Conservation (phyloP, 2,329 filamentous ascomycete species). For the Chaetomiaceae sp. region DNA sequence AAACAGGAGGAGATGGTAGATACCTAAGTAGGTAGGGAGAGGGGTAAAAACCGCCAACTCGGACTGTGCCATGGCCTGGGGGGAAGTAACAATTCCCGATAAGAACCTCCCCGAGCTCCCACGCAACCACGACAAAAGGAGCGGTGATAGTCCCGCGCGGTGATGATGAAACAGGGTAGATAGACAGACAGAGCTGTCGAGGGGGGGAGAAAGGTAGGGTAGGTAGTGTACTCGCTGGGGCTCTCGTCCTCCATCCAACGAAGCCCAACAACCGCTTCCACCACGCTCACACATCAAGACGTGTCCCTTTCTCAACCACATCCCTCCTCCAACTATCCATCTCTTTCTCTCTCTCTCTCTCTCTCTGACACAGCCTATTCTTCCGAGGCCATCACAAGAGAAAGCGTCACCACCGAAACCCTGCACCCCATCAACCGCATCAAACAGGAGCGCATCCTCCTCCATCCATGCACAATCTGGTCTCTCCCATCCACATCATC, state of each 20-base stretch:
- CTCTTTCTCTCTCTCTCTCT: constrained; percentile 7
- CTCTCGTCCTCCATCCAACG: too few relatives aligned
- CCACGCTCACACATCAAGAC: too few relatives aligned
- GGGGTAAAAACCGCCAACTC: not conserved
- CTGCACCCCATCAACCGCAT: too few relatives aligned
- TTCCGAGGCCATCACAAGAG: not conserved
- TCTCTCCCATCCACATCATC: too few relatives aligned
- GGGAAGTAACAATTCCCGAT: too few relatives aligned
- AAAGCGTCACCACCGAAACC: constrained; percentile 12
- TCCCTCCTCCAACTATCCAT: constrained; percentile 8
- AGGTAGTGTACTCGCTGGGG: too few relatives aligned
- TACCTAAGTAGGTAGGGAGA: not conserved
- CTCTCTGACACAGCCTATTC: too few relatives aligned
- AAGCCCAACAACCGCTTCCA: too few relatives aligned
- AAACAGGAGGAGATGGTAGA: not conserved
- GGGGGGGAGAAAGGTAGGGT: not conserved
- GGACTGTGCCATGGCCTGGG: too few relatives aligned
- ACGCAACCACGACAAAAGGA: constrained; percentile 1
- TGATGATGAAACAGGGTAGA: constrained; percentile 4
- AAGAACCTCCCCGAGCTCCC: not conserved
- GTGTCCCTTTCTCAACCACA: not conserved
- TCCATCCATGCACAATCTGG: too few relatives aligned
- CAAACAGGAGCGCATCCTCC: too few relatives aligned
- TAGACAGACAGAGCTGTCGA: constrained; percentile 3
- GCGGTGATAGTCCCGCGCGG: not conserved